Base-by-base conservation (phyloP, 164 flowering plant species). In the Cinnamomum chago region DNA sequence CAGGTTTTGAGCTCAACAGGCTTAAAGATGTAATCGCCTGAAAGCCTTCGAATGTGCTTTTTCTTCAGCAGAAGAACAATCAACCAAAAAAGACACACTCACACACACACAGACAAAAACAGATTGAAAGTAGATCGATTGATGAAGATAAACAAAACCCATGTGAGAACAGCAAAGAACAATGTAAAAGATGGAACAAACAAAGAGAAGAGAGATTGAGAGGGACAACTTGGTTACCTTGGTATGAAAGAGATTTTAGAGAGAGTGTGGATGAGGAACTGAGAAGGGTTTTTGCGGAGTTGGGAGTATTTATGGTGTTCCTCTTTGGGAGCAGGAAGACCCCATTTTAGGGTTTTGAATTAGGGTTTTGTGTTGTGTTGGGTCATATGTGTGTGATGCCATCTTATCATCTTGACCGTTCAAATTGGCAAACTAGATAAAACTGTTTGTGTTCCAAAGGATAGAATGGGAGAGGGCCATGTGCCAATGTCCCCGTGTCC, bases 1-100 rank as follows among this genome's bases (percentile, higher is more conserved):
- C 77, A 65, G 62, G 23, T 75, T 75, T 75, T 75, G 77, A 75
- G 77, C 77, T 70, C 73, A 50, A 70, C 67, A 72, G 75, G 75
- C 71, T 55, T 22, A 15, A 28, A 55, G 52, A 72, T 27, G 20
- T 24, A 25, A 33, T n/a, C 69, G 70, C 76, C 76, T 66, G 65
- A 28, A 76, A 76, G 79, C 79, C 79, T 76, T 76, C 79, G 75
- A 76, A 65, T 65, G 78, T 76, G 78, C 78, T 71, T 70, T 23
- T 50, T 22, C 35, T n/a, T n/a, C 27, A 9, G 9, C 67, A 10
- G 27, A 64, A 64, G 25, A 25, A 23, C 2, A 64, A 25, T 64
- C 67, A 23, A 23, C 67, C 67, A 25, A 23, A 23, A 64, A 4
- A 2, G 4, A 22, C 33, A 25, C 28, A 25, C 7, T 10, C 33